phyloP scores from a whole-genome alignment of 2,329 filamentous ascomycete genomes.

The Cladosporium sp. region DNA sequence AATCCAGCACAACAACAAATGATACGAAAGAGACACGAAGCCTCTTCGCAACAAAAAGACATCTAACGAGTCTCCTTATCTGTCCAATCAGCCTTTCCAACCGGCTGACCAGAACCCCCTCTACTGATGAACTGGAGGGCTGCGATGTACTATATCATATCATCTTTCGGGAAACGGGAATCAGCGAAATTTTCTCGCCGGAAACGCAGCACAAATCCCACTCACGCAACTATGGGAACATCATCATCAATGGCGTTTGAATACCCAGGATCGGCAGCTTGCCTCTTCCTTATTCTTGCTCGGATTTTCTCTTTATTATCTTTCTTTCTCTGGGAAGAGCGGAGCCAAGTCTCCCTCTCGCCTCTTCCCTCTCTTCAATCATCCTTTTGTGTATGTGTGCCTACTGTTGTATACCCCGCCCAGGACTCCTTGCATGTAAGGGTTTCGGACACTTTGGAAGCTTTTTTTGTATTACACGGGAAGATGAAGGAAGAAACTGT shows the following conservation, averaged over 20 bases:
- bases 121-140: neutral
- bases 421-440: slow-evolving; percentile 8
- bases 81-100: slow-evolving; percentile 1
- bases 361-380: neutral
- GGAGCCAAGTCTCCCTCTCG: neutral
- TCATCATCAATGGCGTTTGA: slow-evolving; percentile 2
- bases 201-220: neutral
- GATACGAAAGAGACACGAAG: neutral
- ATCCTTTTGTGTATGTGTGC: slow-evolving; percentile 5
- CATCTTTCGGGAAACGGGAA: slow-evolving; percentile 1
- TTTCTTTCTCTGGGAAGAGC: neutral
- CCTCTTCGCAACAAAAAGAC: neutral
- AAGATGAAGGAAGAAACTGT: neutral
- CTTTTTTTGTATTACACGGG: neutral
- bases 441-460: neutral
- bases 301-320: neutral
- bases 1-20: neutral
- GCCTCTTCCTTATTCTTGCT: neutral
- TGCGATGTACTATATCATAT: slow-evolving; percentile 1
- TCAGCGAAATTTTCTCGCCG: neutral
- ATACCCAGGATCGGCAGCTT: neutral
- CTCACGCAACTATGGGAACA: neutral
- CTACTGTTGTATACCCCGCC: slow-evolving; percentile 11
- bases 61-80: slow-evolving; percentile 5
- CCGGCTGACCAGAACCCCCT: neutral